Percentiles rank a stretch among this genome's conserved stretches.
Evolutionary conservation across 164 flowering plant genomes (phyloP).

Genomic region (Kalanchoe fedtschenkoi): DNA sequence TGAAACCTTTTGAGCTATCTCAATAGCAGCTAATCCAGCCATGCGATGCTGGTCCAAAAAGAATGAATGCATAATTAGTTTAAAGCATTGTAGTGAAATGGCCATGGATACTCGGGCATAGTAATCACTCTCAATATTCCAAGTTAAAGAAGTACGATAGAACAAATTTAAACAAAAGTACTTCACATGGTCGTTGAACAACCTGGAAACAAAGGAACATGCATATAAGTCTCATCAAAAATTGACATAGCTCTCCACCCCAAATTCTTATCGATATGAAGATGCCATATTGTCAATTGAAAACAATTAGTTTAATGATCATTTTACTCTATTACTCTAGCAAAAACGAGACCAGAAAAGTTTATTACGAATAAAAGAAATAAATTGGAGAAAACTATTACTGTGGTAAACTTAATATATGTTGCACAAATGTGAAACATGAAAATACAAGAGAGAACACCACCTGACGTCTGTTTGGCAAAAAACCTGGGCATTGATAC

Average conservation of each 20-base stretch:
- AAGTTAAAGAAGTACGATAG: background rate
- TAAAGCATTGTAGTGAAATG: background rate
- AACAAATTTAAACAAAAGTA: background rate
- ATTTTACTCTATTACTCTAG: background rate
- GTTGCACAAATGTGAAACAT: background rate
- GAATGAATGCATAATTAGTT: background rate
- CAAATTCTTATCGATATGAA: background rate
- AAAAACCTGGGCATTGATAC: slow-evolving; percentile 80
- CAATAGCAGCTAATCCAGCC: slow-evolving; percentile 98
- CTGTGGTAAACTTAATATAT: background rate
- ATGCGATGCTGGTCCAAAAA: slow-evolving; percentile 66
- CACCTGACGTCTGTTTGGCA: slow-evolving; percentile 92
- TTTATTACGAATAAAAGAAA: background rate
- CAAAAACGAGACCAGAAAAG: background rate
- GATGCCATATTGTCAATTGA: background rate
- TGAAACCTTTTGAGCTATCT: slow-evolving; percentile 94
- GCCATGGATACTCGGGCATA: background rate
- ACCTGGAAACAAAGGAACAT: background rate
- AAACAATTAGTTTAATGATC: background rate
- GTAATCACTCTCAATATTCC: background rate
- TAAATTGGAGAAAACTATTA: too few species aligned
- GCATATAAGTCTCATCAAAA: background rate
- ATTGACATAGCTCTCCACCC: background rate
- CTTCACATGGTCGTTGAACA: background rate
- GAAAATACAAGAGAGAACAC: slow-evolving; percentile 10